Percentiles rank a stretch among this genome's conserved stretches.
Conservation (phyloP, 768 basidiomycete species). For the Pilatotrama ljubarskyi region DNA sequence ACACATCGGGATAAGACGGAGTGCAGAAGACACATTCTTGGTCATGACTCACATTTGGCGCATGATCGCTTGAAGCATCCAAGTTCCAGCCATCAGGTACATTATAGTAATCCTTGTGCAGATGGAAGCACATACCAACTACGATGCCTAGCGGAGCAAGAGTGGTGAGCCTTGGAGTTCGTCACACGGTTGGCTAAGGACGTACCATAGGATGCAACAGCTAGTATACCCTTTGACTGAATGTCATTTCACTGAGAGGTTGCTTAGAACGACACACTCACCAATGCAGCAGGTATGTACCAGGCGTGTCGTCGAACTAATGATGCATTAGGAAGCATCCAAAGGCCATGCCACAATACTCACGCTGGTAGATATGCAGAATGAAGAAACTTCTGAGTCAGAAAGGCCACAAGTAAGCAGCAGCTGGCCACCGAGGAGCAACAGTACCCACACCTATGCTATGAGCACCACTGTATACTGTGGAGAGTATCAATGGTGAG, state of each 20-base stretch:
- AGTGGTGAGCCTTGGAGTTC: not conserved
- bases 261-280: not conserved
- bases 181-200: not conserved
- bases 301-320: not conserved
- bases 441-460: not conserved
- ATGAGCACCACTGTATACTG: constrained; percentile 1
- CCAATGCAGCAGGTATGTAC: not conserved
- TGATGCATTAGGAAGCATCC: no score
- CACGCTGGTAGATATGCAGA: constrained; percentile 2
- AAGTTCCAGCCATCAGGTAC: no score
- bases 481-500: not conserved
- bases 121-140: not conserved
- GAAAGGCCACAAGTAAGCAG: not conserved
- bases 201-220: not conserved
- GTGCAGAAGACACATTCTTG: no score
- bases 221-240: not conserved
- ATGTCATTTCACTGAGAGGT: no score
- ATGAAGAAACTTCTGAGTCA: constrained; percentile 7
- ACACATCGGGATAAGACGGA: not conserved
- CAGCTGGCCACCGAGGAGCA: no score
- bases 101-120: no score
- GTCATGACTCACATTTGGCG: no score
- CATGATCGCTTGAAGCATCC: no score
- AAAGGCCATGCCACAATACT: not conserved
- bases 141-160: not conserved